Percentiles rank a stretch among this genome's conserved stretches.
These are phyloP conservation scores for Annulohypoxylon truncatum DNA, from an alignment of 2,329 filamentous ascomycete species.

Conservation along the genomic window DNA sequence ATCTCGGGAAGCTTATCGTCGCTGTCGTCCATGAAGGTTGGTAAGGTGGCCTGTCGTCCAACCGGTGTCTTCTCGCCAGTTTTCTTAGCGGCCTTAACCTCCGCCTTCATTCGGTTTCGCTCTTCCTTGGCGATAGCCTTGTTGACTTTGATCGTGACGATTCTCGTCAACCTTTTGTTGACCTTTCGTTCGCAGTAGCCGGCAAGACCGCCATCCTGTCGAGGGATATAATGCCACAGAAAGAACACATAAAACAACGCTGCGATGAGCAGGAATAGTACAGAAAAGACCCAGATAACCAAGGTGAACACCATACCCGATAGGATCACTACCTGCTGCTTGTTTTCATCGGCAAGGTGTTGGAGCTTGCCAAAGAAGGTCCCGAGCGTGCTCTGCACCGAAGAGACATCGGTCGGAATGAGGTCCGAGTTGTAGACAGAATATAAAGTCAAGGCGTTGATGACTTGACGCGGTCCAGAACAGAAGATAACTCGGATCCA, in stretches of 20 bases:
- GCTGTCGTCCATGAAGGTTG: conserved; percentile 64
- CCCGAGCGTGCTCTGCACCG: conserved; percentile 71
- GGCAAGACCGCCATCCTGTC: conserved; percentile 80
- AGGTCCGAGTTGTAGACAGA: conserved; percentile 83
- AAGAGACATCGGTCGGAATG: conserved; percentile 63
- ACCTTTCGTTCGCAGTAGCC: conserved; percentile 94
- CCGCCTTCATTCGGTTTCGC: conserved; percentile 65
- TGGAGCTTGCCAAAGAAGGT: conserved; percentile 88
- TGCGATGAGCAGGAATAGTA: conserved; percentile 79
- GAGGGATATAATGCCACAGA: conserved; percentile 91
- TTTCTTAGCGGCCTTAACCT: conserved; percentile 63
- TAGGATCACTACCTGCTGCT: conserved; percentile 83
- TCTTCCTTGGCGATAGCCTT: conserved; percentile 86
- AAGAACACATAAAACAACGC: conserved; percentile 86
- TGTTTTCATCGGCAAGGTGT: conserved; percentile 76
- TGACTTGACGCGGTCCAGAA: conserved; percentile 88
- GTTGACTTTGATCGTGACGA: conserved; percentile 88
- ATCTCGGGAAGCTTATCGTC: conserved; percentile 67
- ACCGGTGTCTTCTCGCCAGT: conserved; percentile 63
- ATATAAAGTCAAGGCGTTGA: conserved; percentile 90
- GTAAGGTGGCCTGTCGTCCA: conserved; percentile 74
- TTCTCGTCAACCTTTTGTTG: conserved; percentile 83
- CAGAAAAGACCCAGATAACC: conserved; percentile 86
- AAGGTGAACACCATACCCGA: conserved; percentile 94
- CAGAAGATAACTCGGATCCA: conserved; percentile 92